Evolutionary conservation across 768 basidiomycete species (phyloP), one percentile per base, ranked within the genome.

Genomic region (Suillus ampliporus): DNA sequence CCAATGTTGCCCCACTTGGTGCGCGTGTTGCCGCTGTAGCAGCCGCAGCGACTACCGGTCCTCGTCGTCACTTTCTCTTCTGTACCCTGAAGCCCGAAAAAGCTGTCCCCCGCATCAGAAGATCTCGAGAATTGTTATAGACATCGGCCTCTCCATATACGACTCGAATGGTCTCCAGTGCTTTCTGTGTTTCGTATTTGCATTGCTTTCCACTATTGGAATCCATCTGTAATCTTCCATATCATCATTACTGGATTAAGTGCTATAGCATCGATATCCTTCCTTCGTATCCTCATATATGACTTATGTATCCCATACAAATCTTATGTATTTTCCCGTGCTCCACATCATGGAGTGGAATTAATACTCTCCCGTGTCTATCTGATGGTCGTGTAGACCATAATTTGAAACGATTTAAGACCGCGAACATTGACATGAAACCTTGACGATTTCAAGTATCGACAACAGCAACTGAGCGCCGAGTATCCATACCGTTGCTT

Each of bases 21-120:
- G 62, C 21, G 3, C 48, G 62, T 4, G 84, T 85, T 2, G 83
- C 83, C 13, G 85, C 90, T 7, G 87, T 88, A 17, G 83, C 89
- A 23, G 87, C 85, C 1, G 89, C 86, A 13, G 83, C 85, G 6
- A 87, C 84, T 4, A 82, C 84, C 11, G 92, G 92, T 5, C 90
- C 93, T 11, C 84, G 92, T 14, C 84, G 93, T 7, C 92, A 95
- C 74, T 95, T 95, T 74, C 78, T 95, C 23, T 95, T 90, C 69
- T 94, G 93, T 74, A 83, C 86, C 2, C 77, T 95, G 61, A 91
- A 89, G 68, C 80, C 83, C 6, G 91, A 93, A 67, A 73, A 77
- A 31, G 68, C 80, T 0, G 68, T 40, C 7, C 75, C 77, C 40
- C 86, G 86, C 21, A 76, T 79, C 9, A 79, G 79, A 44, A 79